Percentiles rank a stretch among this genome's conserved stretches.
Evolutionary conservation across 2,329 filamentous ascomycete genomes (phyloP).

Genomic region (Massarina eburnea): DNA sequence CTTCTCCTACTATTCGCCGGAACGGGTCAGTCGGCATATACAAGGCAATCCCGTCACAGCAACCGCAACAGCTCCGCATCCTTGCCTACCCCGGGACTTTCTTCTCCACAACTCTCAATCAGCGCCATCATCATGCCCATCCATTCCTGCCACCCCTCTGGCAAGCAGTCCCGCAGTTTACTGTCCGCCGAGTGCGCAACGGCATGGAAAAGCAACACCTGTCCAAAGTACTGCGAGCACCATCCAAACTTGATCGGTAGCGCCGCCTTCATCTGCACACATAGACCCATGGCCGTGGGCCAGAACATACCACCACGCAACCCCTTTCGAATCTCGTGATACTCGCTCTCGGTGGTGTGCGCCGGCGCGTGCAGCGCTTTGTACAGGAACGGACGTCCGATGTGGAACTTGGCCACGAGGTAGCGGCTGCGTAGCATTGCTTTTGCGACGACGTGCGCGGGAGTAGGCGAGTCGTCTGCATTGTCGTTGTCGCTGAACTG

Average conservation of each 20-base stretch:
- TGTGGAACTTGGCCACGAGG: conserved; percentile 41
- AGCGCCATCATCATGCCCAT: conserved; percentile 39
- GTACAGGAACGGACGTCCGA: conserved; percentile 42
- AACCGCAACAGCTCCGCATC: conserved; percentile 38
- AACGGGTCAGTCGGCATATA: not conserved
- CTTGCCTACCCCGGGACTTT: conserved; percentile 39
- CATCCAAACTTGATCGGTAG: conserved; percentile 43
- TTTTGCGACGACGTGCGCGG: conserved; percentile 41
- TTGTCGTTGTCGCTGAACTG: conserved; percentile 47
- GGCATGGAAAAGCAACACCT: conserved; percentile 38
- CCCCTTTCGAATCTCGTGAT: conserved; percentile 30
- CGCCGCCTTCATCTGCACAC: conserved; percentile 39
- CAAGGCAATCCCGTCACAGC: conserved; percentile 17
- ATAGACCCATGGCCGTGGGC: conserved; percentile 40
- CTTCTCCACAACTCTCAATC: conserved; percentile 33
- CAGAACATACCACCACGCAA: conserved; percentile 40
- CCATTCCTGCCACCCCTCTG: conserved; percentile 40
- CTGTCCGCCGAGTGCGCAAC: conserved; percentile 31
- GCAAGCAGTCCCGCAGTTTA: conserved; percentile 34
- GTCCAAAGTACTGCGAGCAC: conserved; percentile 42
- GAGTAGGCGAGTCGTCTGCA: conserved; percentile 27
- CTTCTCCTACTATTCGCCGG: not conserved
- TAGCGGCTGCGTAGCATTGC: conserved; percentile 44
- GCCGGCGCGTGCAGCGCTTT: conserved; percentile 39
- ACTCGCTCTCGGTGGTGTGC: conserved; percentile 34